Evolutionary conservation across 768 basidiomycete species (phyloP), one percentile per base, ranked within the genome.

Genomic region (Lactifluus echinatus): DNA sequence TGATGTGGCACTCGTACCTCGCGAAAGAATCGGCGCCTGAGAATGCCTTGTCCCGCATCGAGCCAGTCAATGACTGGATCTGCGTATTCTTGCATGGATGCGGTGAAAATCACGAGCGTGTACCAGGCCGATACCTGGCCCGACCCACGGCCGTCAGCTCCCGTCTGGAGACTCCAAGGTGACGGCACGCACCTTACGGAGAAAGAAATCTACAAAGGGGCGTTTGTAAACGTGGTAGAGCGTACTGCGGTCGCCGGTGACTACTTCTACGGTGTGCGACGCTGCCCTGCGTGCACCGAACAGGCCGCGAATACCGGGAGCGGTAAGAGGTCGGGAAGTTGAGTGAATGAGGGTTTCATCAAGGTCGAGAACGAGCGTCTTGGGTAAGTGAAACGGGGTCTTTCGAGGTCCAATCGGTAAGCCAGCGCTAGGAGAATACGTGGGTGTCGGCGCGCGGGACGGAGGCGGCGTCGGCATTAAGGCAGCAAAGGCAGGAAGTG

Each of bases 41-140:
- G 81, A 56, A 98, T 89, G 17, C 93, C 94, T 44, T 92, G 81
- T 3, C 93, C 92, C 53, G 87, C 92, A 68, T 99, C 96, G 53
- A 99, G 75, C 96, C 96, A 99, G 72, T 99, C 96, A 64, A 99
- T 99, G 28, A 99, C 94, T 0, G 96, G 96, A 75, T 99, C 96
- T 60, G 96, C 96, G 70, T 99, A 99, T 72, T 99, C 96, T 67
- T 93, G 89, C 90, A 99, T 92, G 8, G 95, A 97, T 7, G 96
- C 96, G 31, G 96, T 99, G 73, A 95, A 99, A 62, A 99, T 93
- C 52, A 99, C 93, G 58, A 99, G 81, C 1, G 94, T 98, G 73
- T 99, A 99, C 96, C 96, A 99, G 24, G 85, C 79, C 29, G 96
- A 94, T 39, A 97, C 95, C 94, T 98, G 65, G n/a, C 42, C 56